These are phyloP conservation scores for Zygotorulaspora mrakii DNA, from an alignment of 1,139 yeast species.

Conservation along the genomic window DNA sequence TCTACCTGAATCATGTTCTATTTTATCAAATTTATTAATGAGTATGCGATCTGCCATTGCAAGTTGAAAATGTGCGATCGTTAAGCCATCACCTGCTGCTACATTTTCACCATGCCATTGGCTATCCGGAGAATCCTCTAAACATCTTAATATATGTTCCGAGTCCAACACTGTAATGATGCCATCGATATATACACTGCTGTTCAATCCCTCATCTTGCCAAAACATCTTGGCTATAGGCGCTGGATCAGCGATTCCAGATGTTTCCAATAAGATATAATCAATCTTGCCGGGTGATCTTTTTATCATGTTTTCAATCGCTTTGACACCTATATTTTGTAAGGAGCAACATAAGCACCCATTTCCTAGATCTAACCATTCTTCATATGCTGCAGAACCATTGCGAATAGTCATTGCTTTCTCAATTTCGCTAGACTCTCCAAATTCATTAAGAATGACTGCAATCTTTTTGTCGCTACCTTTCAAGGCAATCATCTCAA, in stretches of 20 bases:
- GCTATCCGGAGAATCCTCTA: conserved; percentile 58
- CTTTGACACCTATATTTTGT: conserved; percentile 89
- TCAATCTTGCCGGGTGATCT: conserved; percentile 73
- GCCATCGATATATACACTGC: conserved; percentile 87
- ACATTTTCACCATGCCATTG: conserved; percentile 55
- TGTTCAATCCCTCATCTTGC: conserved; percentile 84
- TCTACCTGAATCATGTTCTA: conserved; percentile 35
- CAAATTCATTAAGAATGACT: conserved; percentile 86
- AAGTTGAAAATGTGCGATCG: conserved; percentile 86
- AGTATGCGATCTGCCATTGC: conserved; percentile 83
- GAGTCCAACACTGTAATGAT: conserved; percentile 89
- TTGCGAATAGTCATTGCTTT: conserved; percentile 77
- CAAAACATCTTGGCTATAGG: conserved; percentile 97
- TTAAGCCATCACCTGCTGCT: conserved; percentile 46
- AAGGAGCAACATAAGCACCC: conserved; percentile 97
- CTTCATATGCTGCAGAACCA: conserved; percentile 61
- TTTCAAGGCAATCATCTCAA: conserved; percentile 66
- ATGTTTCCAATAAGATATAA: conserved; percentile 85
- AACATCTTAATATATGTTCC: conserved; percentile 58
- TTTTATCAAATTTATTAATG: conserved; percentile 69
- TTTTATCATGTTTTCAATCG: conserved; percentile 82
- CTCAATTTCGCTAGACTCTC: conserved; percentile 85
- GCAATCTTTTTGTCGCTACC: conserved; percentile 67
- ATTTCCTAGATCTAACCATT: conserved; percentile 94
- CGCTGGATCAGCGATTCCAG: conserved; percentile 98